A percentile compares a stretch with the other conserved stretches of the same genome.
Evolutionary conservation across 2,329 filamentous ascomycete genomes (phyloP).

Genomic region (Cryoendolithus antarcticus): DNA sequence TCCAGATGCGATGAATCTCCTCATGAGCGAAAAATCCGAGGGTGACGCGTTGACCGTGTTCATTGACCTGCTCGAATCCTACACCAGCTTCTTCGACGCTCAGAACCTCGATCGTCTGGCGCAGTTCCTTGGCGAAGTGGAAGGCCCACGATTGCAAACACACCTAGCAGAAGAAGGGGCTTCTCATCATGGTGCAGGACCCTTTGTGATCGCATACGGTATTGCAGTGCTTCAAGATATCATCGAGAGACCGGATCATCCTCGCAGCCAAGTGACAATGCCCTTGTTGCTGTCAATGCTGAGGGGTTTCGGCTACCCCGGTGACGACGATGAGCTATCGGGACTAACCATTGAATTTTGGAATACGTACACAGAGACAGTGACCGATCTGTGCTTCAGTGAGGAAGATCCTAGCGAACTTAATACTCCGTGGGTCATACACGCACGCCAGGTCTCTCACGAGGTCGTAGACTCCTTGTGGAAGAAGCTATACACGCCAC

Average conservation of each 20-base stretch:
- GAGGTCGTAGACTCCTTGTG: constrained; percentile 30
- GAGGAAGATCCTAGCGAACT: constrained; percentile 27
- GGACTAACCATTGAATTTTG: constrained; percentile 68
- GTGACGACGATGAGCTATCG: constrained; percentile 63
- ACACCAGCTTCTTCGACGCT: constrained; percentile 48
- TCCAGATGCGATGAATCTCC: constrained; percentile 46
- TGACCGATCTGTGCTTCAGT: constrained; percentile 46
- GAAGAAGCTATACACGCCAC: constrained; percentile 40
- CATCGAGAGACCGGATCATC: constrained; percentile 42
- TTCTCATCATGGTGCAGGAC: constrained; percentile 49
- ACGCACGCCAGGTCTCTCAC: constrained; percentile 48
- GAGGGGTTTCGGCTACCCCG: constrained; percentile 52
- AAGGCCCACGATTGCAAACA: constrained; percentile 30
- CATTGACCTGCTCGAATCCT: constrained; percentile 52
- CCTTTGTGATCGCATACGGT: constrained; percentile 56
- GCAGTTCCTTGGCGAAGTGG: constrained; percentile 48
- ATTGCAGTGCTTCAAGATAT: constrained; percentile 52
- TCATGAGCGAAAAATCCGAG: constrained; percentile 48
- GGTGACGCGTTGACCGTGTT: constrained; percentile 51
- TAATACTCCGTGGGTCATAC: constrained; percentile 43
- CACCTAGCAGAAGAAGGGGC: constrained; percentile 37
- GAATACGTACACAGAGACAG: constrained; percentile 60
- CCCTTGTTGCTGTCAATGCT: constrained; percentile 39
- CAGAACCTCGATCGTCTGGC: constrained; percentile 47
- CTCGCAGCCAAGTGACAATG: constrained; percentile 21